These are phyloP conservation scores for Aureobasidium mangrovei DNA, from an alignment of 2,329 filamentous ascomycete species.

Conservation along the genomic window DNA sequence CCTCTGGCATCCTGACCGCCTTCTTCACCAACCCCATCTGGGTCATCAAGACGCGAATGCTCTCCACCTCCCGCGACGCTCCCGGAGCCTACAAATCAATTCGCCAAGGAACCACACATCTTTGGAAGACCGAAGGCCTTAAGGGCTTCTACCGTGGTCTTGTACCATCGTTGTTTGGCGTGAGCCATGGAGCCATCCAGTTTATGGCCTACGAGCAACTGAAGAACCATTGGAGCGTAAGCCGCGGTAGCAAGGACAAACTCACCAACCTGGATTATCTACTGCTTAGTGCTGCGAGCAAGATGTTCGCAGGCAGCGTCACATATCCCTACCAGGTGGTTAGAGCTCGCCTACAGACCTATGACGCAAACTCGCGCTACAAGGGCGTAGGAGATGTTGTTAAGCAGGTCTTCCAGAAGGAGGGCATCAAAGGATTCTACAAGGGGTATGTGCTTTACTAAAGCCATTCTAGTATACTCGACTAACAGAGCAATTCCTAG, in stretches of 20 bases:
- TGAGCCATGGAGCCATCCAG: slow-evolving; percentile 86
- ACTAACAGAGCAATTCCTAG: slow-evolving; percentile 18
- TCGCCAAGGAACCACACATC: slow-evolving; percentile 56
- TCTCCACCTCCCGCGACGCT: slow-evolving; percentile 67
- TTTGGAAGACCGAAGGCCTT: slow-evolving; percentile 63
- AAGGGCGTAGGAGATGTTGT: slow-evolving; percentile 64
- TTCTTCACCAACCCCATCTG: slow-evolving; percentile 89
- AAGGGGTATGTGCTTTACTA: slow-evolving; percentile 49
- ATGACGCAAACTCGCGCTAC: slow-evolving; percentile 68
- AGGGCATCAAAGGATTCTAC: slow-evolving; percentile 80
- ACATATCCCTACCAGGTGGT: slow-evolving; percentile 97
- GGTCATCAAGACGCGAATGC: slow-evolving; percentile 97
- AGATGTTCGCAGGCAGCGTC: slow-evolving; percentile 77
- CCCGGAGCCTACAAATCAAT: slow-evolving; percentile 77
- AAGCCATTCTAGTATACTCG: neutral
- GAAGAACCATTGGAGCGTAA: slow-evolving; percentile 50
- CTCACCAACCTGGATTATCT: slow-evolving; percentile 69
- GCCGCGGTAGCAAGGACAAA: slow-evolving; percentile 29
- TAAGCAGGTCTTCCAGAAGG: slow-evolving; percentile 64
- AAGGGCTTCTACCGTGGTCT: slow-evolving; percentile 83
- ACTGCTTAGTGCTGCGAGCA: slow-evolving; percentile 69
- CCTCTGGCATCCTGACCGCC: slow-evolving; percentile 64
- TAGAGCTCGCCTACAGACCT: slow-evolving; percentile 78
- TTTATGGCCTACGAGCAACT: slow-evolving; percentile 87
- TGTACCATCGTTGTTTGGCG: slow-evolving; percentile 71